phyloP scores from a whole-genome alignment of 2,329 filamentous ascomycete species.

The Metarhizium sp. region DNA sequence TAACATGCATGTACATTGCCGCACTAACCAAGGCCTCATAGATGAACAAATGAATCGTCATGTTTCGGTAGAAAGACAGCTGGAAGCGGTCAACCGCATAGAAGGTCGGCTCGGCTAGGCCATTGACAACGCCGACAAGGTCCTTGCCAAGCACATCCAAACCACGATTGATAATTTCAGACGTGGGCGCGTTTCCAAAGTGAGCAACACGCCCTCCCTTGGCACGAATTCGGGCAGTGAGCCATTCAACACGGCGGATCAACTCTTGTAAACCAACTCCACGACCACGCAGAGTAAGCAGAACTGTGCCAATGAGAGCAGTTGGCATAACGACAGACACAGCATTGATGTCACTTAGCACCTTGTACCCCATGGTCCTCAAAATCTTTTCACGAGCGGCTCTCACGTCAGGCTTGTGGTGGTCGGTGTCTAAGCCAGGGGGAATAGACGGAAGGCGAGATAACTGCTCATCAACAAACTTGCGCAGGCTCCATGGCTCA shows the following conservation, averaged over 20 bases:
- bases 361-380: conserved; percentile 81
- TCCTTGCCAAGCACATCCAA: conserved; percentile 86
- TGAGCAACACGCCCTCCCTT: conserved; percentile 92
- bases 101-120: conserved; percentile 82
- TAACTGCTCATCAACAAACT: conserved; percentile 72
- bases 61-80: conserved; percentile 95
- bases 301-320: conserved; percentile 84
- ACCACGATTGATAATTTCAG: conserved; percentile 77
- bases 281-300: conserved; percentile 82
- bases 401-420: conserved; percentile 37
- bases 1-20: conserved; percentile 83
- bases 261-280: conserved; percentile 85
- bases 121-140: conserved; percentile 70
- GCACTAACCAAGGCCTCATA: conserved; percentile 84
- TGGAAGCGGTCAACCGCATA: conserved; percentile 95
- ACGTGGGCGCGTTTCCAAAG: conserved; percentile 72
- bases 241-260: conserved; percentile 81
- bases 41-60: conserved; percentile 98
- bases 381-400: conserved; percentile 62
- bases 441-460: conserved; percentile 36
- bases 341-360: conserved; percentile 87
- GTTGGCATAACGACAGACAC: conserved; percentile 98
- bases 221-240: conserved; percentile 67
- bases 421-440: conserved; percentile 34
- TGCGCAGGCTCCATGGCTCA: conserved; percentile 83